A percentile compares a stretch with the other conserved stretches of the same genome.
These are phyloP conservation scores for Chloris gayana DNA, from an alignment of 176 grass and related monocot genomes.

Conservation along the genomic window DNA sequence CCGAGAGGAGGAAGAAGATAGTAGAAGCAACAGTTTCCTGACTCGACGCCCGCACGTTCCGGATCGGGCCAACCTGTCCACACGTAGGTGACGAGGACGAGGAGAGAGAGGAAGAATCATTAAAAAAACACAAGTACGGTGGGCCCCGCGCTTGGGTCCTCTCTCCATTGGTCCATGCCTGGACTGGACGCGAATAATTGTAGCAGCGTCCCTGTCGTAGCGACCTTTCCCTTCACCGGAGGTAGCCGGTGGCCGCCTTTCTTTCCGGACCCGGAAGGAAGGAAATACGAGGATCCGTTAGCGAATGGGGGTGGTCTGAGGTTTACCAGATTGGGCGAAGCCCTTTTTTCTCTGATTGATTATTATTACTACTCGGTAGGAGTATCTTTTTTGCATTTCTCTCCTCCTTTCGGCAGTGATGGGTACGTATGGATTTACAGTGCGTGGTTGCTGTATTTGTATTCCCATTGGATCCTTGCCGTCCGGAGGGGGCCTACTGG, in stretches of 20 bases:
- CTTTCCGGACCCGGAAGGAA: not conserved
- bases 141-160: not conserved
- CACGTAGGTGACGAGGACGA: not conserved
- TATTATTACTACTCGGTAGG: not conserved
- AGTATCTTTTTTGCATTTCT: not conserved
- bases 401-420: not conserved
- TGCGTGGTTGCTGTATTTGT: not conserved
- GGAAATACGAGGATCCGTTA: slow-evolving; percentile 14
- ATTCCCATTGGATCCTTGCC: not conserved
- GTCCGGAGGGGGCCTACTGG: not conserved
- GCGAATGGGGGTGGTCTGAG: not conserved
- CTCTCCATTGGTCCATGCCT: not conserved
- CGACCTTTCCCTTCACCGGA: slow-evolving; percentile 1
- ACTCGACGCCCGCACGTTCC: not conserved
- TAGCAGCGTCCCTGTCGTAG: not conserved
- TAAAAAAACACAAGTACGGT: slow-evolving; percentile 10
- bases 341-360: not conserved
- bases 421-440: not conserved
- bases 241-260: slow-evolving; percentile 1
- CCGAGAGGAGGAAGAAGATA: not conserved
- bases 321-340: slow-evolving; percentile 28
- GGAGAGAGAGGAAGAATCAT: not conserved
- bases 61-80: slow-evolving; percentile 3
- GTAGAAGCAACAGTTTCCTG: not conserved
- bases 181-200: not conserved